phyloP scores from a whole-genome alignment of 2,329 filamentous ascomycete species.

The Aspergillus cejpii region DNA sequence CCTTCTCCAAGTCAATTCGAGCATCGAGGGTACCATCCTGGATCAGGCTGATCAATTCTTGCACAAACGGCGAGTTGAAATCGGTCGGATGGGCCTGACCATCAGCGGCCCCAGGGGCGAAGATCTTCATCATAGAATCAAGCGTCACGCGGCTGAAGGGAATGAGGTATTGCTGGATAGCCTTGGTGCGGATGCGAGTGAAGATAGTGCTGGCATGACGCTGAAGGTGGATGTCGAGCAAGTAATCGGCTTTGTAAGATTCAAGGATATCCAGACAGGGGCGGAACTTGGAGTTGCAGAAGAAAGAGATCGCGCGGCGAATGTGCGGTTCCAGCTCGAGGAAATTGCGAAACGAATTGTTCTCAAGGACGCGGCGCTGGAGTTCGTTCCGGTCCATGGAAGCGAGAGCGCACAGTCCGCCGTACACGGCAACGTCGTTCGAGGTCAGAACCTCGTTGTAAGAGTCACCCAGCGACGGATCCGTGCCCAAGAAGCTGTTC shows the following conservation, averaged over 20 bases:
- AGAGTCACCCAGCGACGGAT: slow-evolving; percentile 50
- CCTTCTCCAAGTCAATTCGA: slow-evolving; percentile 76
- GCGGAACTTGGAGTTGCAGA: slow-evolving; percentile 84
- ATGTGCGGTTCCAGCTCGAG: slow-evolving; percentile 92
- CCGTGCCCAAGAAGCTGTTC: slow-evolving; percentile 59
- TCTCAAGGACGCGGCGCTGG: slow-evolving; percentile 70
- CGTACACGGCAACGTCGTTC: slow-evolving; percentile 89
- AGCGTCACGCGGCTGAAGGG: slow-evolving; percentile 85
- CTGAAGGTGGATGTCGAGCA: slow-evolving; percentile 82
- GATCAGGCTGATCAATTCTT: slow-evolving; percentile 74
- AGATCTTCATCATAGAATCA: slow-evolving; percentile 68
- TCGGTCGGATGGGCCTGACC: slow-evolving; percentile 56
- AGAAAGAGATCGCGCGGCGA: slow-evolving; percentile 80
- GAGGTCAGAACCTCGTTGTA: slow-evolving; percentile 68
- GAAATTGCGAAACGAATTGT: slow-evolving; percentile 71
- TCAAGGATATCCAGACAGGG: slow-evolving; percentile 77
- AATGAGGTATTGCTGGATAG: slow-evolving; percentile 85
- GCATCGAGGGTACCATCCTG: slow-evolving; percentile 63
- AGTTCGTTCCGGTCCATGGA: slow-evolving; percentile 77
- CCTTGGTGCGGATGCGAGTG: slow-evolving; percentile 72
- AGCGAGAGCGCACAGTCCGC: slow-evolving; percentile 80
- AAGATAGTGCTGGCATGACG: slow-evolving; percentile 66
- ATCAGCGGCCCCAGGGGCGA: slow-evolving; percentile 47
- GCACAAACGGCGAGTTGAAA: slow-evolving; percentile 38
- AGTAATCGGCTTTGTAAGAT: slow-evolving; percentile 73